These are phyloP conservation scores for Stereum hirsutum DNA, from an alignment of 1,284 basidiomycete genomes.

Conservation along the genomic window DNA sequence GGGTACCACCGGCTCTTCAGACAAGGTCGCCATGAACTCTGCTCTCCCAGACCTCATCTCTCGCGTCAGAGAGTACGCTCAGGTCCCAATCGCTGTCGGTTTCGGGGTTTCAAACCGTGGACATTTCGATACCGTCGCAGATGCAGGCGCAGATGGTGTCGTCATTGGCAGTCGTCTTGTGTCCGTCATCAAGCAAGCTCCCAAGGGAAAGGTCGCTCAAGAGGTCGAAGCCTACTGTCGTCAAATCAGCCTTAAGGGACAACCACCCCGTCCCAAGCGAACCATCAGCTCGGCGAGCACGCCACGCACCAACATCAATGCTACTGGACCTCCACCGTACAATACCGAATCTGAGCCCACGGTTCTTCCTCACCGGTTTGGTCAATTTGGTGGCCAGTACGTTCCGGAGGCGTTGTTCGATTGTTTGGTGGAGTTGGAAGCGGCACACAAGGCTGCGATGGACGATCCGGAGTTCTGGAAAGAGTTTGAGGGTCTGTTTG, in stretches of 20 bases:
- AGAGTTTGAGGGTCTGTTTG: slow-evolving; percentile 85
- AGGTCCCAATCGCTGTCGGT: slow-evolving; percentile 87
- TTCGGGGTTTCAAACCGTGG: slow-evolving; percentile 93
- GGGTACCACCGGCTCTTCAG: slow-evolving; percentile 94
- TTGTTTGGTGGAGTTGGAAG: slow-evolving; percentile 86
- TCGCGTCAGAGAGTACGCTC: slow-evolving; percentile 64
- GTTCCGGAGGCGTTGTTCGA: slow-evolving; percentile 94
- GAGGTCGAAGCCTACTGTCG: slow-evolving; percentile 73
- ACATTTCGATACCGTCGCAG: slow-evolving; percentile 82
- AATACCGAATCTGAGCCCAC: slow-evolving; percentile 26
- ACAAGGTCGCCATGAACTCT: slow-evolving; percentile 60
- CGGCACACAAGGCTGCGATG: slow-evolving; percentile 81
- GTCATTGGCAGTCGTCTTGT: slow-evolving; percentile 90
- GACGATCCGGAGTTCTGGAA: slow-evolving; percentile 89
- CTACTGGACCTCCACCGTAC: slow-evolving; percentile 19
- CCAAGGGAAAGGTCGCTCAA: slow-evolving; percentile 39
- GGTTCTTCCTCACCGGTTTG: slow-evolving; percentile 79
- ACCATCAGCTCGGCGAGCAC: neutral
- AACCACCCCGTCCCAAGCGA: slow-evolving; percentile 21
- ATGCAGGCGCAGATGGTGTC: slow-evolving; percentile 89
- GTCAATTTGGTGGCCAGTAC: slow-evolving; percentile 95
- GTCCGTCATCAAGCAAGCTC: slow-evolving; percentile 64
- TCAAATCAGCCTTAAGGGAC: slow-evolving; percentile 56
- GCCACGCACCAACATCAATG: slow-evolving; percentile 15
- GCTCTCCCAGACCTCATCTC: slow-evolving; percentile 74